Evolutionary conservation across 257 asterid genomes (phyloP), one percentile per base, ranked within the genome.

Genomic region (Solanum ahanhuiri): DNA sequence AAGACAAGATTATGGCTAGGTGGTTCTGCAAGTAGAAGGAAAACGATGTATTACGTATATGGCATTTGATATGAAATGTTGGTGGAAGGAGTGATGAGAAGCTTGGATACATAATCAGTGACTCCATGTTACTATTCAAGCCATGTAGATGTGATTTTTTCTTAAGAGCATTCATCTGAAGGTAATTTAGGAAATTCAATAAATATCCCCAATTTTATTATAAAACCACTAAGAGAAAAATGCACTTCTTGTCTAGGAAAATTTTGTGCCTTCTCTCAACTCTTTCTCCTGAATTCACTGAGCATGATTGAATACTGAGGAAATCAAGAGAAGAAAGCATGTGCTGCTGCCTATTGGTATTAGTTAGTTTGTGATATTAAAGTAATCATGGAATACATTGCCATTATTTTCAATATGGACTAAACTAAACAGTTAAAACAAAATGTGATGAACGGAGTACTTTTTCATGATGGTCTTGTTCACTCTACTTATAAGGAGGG

Each of bases 1-100:
- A 95, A 87, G 81, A 90, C 92, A 89, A 93, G 91, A 88, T 90
- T 86, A 90, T 92, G 89, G 87, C 83, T 92, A 18, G 84, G 77
- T 83, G 86, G 87, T 89, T 87, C 98, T 96, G 98, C 86, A 88
- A 83, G 84, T 64, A 82, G n/a, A 76, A 88, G 88, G 82, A 39
- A 54, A 45, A 76, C 34, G 82, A 20, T 4, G 3, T 30, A 45
- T 79, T 43, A 79, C 14, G 5, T 15, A 22, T 28, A 45, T 3
- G 25, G 39, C 64, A 79, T 79, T 25, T 79, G 37, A 45, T 79
- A 43, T 79, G 41, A 79, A 15, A 79, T 79, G 83, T 79, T 43
- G 83, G 83, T 28, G 66, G 66, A 79, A 8, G 83, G 39, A 43
- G 83, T 9, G 39, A 45, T 45, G 39, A 79, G 63, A 18, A 79